Evolutionary conservation across 2,329 filamentous ascomycete species (phyloP).

Genomic region (Zalaria sp.): DNA sequence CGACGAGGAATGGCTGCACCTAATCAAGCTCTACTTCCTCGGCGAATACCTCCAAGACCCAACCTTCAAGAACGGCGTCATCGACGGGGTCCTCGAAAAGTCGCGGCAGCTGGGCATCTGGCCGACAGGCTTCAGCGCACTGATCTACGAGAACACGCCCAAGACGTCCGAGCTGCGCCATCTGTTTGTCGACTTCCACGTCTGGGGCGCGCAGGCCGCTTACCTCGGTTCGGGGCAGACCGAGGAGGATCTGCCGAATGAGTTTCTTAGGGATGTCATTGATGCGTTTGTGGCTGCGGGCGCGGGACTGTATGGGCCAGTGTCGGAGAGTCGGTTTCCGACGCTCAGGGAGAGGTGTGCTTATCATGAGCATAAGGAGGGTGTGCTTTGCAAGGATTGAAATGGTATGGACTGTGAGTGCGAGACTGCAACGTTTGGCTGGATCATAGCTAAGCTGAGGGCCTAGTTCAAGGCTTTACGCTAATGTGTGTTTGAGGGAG

Average conservation of each 20-base stretch:
- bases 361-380: conserved; percentile 2
- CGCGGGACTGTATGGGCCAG: not conserved
- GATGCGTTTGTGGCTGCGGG: not conserved
- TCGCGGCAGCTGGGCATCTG: not conserved
- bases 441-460: not conserved
- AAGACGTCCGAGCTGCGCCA: not conserved
- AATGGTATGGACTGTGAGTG: not conserved
- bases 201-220: not conserved
- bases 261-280: conserved; percentile 2
- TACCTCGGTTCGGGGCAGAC: not conserved
- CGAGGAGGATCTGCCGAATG: not conserved
- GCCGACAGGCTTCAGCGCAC: not conserved
- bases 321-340: not conserved
- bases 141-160: not conserved
- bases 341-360: not conserved
- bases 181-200: conserved; percentile 6
- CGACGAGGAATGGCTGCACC: not conserved
- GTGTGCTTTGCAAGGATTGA: not conserved
- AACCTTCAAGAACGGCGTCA: conserved; percentile 5
- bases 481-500: too few relatives aligned
- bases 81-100: conserved; percentile 3
- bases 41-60: conserved; percentile 5
- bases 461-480: too few relatives aligned
- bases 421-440: not conserved
- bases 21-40: conserved; percentile 5